Evolutionary conservation across 2,329 filamentous ascomycete species (phyloP), one percentile per base, ranked within the genome.

Genomic region (Colletotrichum musicola): DNA sequence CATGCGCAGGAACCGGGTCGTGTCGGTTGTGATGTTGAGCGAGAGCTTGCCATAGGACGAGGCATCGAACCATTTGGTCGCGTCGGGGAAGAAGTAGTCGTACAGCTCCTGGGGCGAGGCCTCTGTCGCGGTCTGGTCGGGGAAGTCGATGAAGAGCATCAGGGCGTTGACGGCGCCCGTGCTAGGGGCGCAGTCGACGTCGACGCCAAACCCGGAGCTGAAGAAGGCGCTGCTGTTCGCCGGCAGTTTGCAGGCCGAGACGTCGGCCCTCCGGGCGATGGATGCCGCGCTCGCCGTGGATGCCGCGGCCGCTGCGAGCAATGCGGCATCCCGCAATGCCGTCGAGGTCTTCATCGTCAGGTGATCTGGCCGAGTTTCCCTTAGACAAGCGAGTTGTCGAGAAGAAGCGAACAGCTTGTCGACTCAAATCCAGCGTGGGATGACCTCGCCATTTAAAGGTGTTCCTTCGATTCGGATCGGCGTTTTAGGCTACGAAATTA

Each of bases 111-210:
- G 18, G 1, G 40, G 56, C 63, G 27, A 75, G 68, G 22, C 30
- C 70, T 71, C 6, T 72, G 66, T 3, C 38, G 59, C 35, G 12
- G 40, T 59, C 38, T 49, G 57, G 10, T 80, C 78, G 1, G 71
- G 63, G 56, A 80, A 81, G 71, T 81, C 79, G 60, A 81, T 73
- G 64, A 81, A 81, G 38, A 81, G 72, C 78, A 81, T 80, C 62
- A 73, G 75, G 16, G 73, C 77, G 10, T 62, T 71, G 1, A 79
- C 69, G 0, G 73, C 74, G 9, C 79, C 79, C 1, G 71, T 74
- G 60, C 75, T 76, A 1, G 78, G 73, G 2, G 77, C 76, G 62
- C 77, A 81, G 62, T 77, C 72, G 10, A 69, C 35, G 7, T 72
- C 58, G 62, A 71, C 74, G 6, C 72, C 73, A 67, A 79, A 79